Evolutionary conservation across 768 basidiomycete genomes (phyloP), one percentile per base, ranked within the genome.

Genomic region (Macrocybe gigantea): DNA sequence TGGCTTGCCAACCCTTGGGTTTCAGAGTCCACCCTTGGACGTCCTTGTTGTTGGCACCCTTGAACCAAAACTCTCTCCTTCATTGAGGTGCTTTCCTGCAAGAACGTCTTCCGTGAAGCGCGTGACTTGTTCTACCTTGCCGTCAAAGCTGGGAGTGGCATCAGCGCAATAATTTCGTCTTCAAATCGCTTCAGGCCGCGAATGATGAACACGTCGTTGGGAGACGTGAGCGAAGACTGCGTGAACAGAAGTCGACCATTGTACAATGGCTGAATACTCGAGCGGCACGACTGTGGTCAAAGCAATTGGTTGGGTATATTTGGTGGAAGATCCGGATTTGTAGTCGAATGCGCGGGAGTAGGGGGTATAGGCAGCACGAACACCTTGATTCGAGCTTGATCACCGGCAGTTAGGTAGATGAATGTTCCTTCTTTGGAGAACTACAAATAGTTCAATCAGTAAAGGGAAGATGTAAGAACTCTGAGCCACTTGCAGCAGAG

Each of bases 1-100:
- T 77, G 44, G 73, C 63, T 54, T 78, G 73, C 75, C 80, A 94
- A 5, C 89, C 88, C 32, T 77, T 76, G 6, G 95, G 95, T 54
- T 83, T 89, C 47, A 93, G 53, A 10, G 82, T 69, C 85, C 85
- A 97, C 5, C 91, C 93, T 39, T 96, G 93, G 11, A 97, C 82
- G 31, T 78, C 59, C 61, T 76, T 78, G 7, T 80, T 78, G 54
- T 84, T 66, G 3, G 88, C 89, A 7, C 95, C 95, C 50, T 80
- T 77, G 70, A 96, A 97, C 82, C 85, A 92, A 59, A 97, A 89
- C 49, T 89, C 56, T 94, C 85, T 10, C 85, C 88, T 6, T 63
- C 58, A 48, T 70, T 68, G 35, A 95, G 70, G 15, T 65, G 48
- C 64, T 86, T 90, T 6, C 67, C 75, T 43, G 74, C 64, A 43